Evolutionary conservation across 345 rosid genomes (phyloP), one percentile per base, ranked within the genome.

Genomic region (Euphorbia pulcherrima): DNA sequence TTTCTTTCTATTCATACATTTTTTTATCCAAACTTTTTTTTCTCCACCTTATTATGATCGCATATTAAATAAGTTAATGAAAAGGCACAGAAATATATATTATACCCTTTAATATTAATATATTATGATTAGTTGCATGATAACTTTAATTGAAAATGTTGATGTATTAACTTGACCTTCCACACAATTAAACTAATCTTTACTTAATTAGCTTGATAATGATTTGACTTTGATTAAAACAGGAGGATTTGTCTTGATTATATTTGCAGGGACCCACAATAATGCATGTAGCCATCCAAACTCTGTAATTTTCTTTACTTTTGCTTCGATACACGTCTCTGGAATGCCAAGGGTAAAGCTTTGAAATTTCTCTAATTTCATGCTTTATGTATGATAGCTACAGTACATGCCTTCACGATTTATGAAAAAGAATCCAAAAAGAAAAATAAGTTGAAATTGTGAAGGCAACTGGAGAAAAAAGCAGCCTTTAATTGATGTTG

Each of bases 151-250:
- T 71, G 44, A 50, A 63, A 40, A 68, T 14, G 37, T 53, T 69
- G 74, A 39, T 18, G 30, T 54, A 70, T 73, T 74, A 69, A 74
- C 77, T 68, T 73, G 66, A 66, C 46, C 59, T 69, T 74, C 72
- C 73, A n/a, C 66, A 69, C 54, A 67, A 74, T 53, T 55, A 6
- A 61, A 41, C 47, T 63, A 76, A 73, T 48, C 65, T 57, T 41
- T 71, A 58, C 39, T 70, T 68, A 37, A 73, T 78, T 60, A 64
- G 63, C 62, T 66, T 77, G 82, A 81, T 52, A 21, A 67, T 51
- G 85, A 84, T 77, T 79, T 68, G 73, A 67, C 69, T 80, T 68
- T 75, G 64, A 73, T 79, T 70, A 71, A 78, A 68, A 68, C 76
- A 66, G 62, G 61, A 58, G 24, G 23, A 63, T 56, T 57, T 74